Conservation (phyloP, 1,284 basidiomycete species). For the Pseudozyma hubeiensis region DNA sequence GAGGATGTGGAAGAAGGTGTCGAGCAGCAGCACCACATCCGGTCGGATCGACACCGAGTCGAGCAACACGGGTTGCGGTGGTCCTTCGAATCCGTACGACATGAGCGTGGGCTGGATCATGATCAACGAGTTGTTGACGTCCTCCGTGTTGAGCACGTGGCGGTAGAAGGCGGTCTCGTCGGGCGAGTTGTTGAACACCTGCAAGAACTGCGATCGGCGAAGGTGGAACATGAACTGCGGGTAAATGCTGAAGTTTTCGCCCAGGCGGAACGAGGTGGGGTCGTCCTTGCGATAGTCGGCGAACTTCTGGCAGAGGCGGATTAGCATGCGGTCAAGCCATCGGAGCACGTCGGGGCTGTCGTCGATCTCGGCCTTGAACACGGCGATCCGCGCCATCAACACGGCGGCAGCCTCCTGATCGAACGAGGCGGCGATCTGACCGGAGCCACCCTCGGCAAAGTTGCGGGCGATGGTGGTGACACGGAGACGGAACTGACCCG, state of each 20-base stretch:
- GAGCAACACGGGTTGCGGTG: conserved; percentile 90
- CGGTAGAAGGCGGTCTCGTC: conserved; percentile 99
- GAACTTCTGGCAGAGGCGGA: conserved; percentile 98
- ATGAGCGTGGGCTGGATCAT: conserved; percentile 99
- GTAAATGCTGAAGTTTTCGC: conserved; percentile 98
- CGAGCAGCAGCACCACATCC: conserved; percentile 95
- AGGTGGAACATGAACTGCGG: conserved; percentile 99
- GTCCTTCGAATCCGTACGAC: conserved; percentile 94
- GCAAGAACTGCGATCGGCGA: conserved; percentile 95
- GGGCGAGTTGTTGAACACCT: conserved; percentile 99
- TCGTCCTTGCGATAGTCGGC: conserved; percentile 99
- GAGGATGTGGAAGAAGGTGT: conserved; percentile 99
- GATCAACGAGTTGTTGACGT: conserved; percentile 98
- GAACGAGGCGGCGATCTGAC: conserved; percentile 90
- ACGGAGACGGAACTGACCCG: conserved; percentile 90
- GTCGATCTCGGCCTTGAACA: conserved; percentile 99
- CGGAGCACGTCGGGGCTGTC: conserved; percentile 96
- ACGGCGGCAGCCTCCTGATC: conserved; percentile 99
- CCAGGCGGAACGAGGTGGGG: conserved; percentile 89
- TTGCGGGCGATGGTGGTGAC: conserved; percentile 97
- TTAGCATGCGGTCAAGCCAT: conserved; percentile 99
- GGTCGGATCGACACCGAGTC: conserved; percentile 98
- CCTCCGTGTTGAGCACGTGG: conserved; percentile 95
- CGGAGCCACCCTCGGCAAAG: conserved; percentile 95
- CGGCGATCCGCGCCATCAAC: conserved; percentile 97